Evolutionary conservation across 116 monocot genomes (phyloP), one percentile per base, ranked within the genome.

Genomic region (Thalassia testudinum): DNA sequence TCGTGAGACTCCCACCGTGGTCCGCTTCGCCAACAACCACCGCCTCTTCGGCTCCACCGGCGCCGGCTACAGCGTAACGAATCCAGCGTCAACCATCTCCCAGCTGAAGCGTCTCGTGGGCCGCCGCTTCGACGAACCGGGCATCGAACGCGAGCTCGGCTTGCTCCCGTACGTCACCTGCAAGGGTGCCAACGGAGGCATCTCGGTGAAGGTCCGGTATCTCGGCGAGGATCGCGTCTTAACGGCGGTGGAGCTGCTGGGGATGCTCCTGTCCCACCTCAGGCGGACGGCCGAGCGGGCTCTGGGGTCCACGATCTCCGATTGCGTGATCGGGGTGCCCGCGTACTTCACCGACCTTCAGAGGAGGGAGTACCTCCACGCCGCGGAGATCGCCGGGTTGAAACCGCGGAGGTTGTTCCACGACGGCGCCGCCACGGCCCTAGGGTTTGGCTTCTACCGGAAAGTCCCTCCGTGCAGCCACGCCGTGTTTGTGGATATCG

Each of bases 241-340:
- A 67, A 63, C 78, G 1, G 81, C 84, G 1, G 72, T 70, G 1
- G 88, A 95, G 53, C 40, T 95, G 34, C 68, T 95, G 16, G 88
- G 63, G 1, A 88, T 95, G 88, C 71, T 88, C n/a, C 53, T 95
- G 10, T 65, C 76, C 0, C 67, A 95, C 51, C 55, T 88, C 13
- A 88, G 81, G 66, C 72, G 58, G 34, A 56, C 75, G 50, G 81
- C 81, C 0, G 88, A 84, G 71, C 72, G 52, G 55, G 54, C 49
- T 13, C 76, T 88, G 21, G 64, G 70, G 7, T 18, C 49, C 3
- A 16, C 57, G 11, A 73, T 88, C 34, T 54, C 62, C 2, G 72
- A 80, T 16, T 95, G 81, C 61, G 84, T 87, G 12, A 76, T 95
- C 56, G 81, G 78, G 4, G 60, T 95, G 15, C 95, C 95, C 0